These are phyloP conservation scores for Hypoxylon sp. DNA, from an alignment of 2,329 filamentous ascomycete genomes.

Conservation along the genomic window DNA sequence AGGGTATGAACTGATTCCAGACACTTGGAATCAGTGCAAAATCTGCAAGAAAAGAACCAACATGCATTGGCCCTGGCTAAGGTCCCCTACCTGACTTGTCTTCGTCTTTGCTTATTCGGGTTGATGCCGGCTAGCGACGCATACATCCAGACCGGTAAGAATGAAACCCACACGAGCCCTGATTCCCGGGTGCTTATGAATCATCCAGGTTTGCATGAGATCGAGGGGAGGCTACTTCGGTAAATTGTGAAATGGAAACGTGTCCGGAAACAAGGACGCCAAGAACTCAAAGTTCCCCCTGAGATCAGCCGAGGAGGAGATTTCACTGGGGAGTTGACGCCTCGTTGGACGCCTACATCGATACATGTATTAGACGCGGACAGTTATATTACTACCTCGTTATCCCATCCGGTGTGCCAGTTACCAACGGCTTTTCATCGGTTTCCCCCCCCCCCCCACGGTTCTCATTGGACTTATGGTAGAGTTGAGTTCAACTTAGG, in stretches of 20 bases:
- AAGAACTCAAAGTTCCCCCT: background rate
- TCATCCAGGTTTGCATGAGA: background rate
- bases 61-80: constrained; percentile 10
- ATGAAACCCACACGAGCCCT: background rate
- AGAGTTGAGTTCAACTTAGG: background rate
- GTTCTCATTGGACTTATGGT: background rate
- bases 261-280: background rate
- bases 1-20: background rate
- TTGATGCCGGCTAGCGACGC: constrained; percentile 7
- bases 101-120: background rate
- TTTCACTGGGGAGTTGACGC: background rate
- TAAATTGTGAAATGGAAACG: background rate
- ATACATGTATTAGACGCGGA: background rate
- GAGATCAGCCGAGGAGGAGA: background rate
- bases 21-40: background rate
- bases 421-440: background rate
- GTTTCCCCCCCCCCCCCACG: too few relatives aligned
- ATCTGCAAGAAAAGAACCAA: constrained; percentile 7
- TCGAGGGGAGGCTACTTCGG: background rate
- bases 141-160: background rate
- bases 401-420: background rate
- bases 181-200: background rate
- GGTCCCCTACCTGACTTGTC: background rate
- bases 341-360: background rate
- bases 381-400: background rate